Percentiles rank a stretch among this genome's conserved stretches.
phyloP scores from a whole-genome alignment of 768 basidiomycete genomes.

The Podaxis sp. region DNA sequence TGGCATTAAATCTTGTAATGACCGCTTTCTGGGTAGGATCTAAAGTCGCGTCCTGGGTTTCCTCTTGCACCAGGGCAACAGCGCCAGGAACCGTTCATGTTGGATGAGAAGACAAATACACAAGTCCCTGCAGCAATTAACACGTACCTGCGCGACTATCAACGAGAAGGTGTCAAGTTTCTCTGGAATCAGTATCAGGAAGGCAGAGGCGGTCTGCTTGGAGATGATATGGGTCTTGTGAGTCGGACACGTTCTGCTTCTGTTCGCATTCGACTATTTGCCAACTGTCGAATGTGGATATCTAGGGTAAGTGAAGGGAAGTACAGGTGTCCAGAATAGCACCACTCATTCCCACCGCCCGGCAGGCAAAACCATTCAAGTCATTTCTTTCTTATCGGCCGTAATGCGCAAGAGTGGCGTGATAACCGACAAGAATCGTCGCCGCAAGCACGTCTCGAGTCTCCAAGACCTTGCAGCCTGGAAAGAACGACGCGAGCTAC shows the following conservation, averaged over 20 bases:
- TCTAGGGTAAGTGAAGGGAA: constrained; percentile 18
- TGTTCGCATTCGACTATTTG: background rate
- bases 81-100: constrained; percentile 43
- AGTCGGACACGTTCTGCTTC: constrained; percentile 16
- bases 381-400: constrained; percentile 85
- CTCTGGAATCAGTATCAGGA: constrained; percentile 72
- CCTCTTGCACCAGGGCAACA: constrained; percentile 44
- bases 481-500: constrained; percentile 51
- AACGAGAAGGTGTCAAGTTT: constrained; percentile 83
- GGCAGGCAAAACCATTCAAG: constrained; percentile 91
- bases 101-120: constrained; percentile 47
- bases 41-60: constrained; percentile 56
- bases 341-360: constrained; percentile 11
- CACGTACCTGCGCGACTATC: constrained; percentile 86
- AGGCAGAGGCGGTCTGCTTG: constrained; percentile 76
- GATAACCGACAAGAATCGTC: constrained; percentile 60
- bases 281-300: background rate
- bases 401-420: constrained; percentile 85
- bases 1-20: background rate
- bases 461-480: constrained; percentile 62
- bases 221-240: constrained; percentile 94
- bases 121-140: constrained; percentile 74
- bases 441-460: constrained; percentile 62
- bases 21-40: constrained; percentile 26
- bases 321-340: constrained; percentile 9